phyloP scores from a whole-genome alignment of 2,329 filamentous ascomycete genomes.

The Cryphonectria japonica region DNA sequence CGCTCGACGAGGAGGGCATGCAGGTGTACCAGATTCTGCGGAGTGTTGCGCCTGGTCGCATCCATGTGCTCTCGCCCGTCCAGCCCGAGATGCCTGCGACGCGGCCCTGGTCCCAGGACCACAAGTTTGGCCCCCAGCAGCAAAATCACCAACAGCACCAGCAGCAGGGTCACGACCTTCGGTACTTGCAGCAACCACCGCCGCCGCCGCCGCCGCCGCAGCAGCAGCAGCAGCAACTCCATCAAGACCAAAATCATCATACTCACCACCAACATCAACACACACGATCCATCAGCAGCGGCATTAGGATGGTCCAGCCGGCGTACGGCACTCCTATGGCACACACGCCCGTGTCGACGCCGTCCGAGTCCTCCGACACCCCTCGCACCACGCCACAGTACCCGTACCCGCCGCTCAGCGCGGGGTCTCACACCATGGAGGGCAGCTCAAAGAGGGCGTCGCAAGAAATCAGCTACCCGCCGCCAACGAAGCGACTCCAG shows the following conservation, averaged over 20 bases:
- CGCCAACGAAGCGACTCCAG: conserved; percentile 22
- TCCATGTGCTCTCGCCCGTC: conserved; percentile 26
- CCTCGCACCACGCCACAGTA: conserved; percentile 25
- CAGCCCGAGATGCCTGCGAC: conserved; percentile 23
- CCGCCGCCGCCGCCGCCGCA: not conserved
- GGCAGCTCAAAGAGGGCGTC: conserved; percentile 19
- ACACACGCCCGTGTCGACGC: conserved; percentile 24
- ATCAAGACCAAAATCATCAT: not conserved
- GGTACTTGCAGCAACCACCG: not conserved
- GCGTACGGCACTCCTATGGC: conserved; percentile 22
- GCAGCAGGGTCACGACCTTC: not conserved
- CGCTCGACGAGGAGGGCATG: conserved; percentile 27
- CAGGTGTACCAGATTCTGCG: conserved; percentile 28
- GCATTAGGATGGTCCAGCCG: conserved; percentile 23
- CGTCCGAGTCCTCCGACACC: conserved; percentile 20
- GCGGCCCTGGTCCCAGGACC: not conserved
- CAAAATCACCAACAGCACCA: not conserved
- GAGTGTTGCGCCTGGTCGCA: conserved; percentile 22
- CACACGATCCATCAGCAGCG: conserved; percentile 17
- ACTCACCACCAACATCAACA: conserved; percentile 6
- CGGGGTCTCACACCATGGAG: not conserved
- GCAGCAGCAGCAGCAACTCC: no score
- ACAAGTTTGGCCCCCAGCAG: not conserved
- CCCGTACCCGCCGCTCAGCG: conserved; percentile 1
- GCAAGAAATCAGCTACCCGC: conserved; percentile 19